These are phyloP conservation scores for Aureococcus anophagefferens DNA, from an alignment of 108 stramenopile species.

Conservation along the genomic window DNA sequence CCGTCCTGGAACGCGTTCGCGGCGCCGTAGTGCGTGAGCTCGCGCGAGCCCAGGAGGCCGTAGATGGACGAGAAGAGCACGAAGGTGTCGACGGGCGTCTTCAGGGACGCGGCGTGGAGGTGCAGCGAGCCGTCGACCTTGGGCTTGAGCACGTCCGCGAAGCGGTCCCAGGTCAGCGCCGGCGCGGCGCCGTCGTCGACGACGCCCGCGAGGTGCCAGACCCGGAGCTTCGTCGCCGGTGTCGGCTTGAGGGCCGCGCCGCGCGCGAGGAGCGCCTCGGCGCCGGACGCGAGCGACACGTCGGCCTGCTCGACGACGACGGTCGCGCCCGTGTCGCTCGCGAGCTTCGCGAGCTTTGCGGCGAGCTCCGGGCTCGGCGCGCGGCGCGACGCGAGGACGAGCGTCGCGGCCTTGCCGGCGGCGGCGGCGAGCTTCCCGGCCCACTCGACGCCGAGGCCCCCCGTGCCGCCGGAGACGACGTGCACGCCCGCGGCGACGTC, in stretches of 20 bases:
- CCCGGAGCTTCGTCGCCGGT: neutral
- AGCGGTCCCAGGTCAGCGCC: neutral
- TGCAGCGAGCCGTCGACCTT: neutral
- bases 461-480: neutral
- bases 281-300: no score
- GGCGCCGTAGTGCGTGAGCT: constrained; percentile 3
- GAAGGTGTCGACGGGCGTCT: neutral
- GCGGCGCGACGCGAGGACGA: neutral
- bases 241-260: no score
- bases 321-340: no score
- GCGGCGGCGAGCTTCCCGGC: neutral
- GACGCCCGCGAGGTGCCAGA: neutral
- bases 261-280: no score
- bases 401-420: no score
- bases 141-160: neutral
- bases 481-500: neutral
- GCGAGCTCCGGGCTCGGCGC: neutral
- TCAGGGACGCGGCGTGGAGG: neutral
- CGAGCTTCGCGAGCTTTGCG: no score
- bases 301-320: no score
- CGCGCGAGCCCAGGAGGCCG: neutral
- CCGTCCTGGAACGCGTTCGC: constrained; percentile 11
- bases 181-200: neutral
- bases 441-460: neutral
- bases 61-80: neutral